Evolutionary conservation across 2,329 filamentous ascomycete genomes (phyloP).

Genomic region (Phialophora tarda): DNA sequence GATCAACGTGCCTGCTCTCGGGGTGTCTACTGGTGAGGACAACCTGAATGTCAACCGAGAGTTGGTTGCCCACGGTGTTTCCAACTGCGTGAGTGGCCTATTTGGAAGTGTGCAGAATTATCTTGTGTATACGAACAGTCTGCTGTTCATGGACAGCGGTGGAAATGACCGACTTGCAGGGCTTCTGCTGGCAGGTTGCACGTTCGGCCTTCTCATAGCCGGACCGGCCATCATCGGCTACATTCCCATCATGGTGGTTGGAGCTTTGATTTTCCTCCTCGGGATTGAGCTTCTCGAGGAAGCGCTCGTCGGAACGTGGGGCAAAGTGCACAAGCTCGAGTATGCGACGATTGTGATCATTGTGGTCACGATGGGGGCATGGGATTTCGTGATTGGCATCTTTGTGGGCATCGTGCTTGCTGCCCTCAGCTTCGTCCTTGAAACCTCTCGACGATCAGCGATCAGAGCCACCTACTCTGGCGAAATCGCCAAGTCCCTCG

Average conservation of each 20-base stretch:
- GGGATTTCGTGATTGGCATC: conserved; percentile 95
- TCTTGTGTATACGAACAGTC: conserved; percentile 93
- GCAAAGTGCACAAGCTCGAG: conserved; percentile 83
- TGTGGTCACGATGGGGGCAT: conserved; percentile 92
- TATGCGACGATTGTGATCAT: conserved; percentile 88
- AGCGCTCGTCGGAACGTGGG: conserved; percentile 84
- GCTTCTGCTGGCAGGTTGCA: conserved; percentile 79
- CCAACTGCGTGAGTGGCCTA: conserved; percentile 86
- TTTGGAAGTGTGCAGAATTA: conserved; percentile 94
- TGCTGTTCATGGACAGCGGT: conserved; percentile 94
- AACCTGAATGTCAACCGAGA: conserved; percentile 90
- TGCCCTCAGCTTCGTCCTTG: conserved; percentile 87
- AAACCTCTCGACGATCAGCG: conserved; percentile 87
- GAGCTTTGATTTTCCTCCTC: conserved; percentile 90
- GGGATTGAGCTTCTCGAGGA: conserved; percentile 91
- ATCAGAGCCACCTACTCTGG: conserved; percentile 90
- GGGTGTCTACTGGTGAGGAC: conserved; percentile 88
- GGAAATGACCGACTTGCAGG: conserved; percentile 87
- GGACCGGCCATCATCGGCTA: conserved; percentile 89
- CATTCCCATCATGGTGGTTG: conserved; percentile 96
- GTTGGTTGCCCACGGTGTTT: conserved; percentile 88
- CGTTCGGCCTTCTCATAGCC: conserved; percentile 79
- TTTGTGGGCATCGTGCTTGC: conserved; percentile 89
- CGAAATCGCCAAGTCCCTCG: conserved; percentile 86
- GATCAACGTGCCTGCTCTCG: conserved; percentile 94